Base-by-base conservation (phyloP, 768 basidiomycete genomes). In the Mycena leptocephala region DNA sequence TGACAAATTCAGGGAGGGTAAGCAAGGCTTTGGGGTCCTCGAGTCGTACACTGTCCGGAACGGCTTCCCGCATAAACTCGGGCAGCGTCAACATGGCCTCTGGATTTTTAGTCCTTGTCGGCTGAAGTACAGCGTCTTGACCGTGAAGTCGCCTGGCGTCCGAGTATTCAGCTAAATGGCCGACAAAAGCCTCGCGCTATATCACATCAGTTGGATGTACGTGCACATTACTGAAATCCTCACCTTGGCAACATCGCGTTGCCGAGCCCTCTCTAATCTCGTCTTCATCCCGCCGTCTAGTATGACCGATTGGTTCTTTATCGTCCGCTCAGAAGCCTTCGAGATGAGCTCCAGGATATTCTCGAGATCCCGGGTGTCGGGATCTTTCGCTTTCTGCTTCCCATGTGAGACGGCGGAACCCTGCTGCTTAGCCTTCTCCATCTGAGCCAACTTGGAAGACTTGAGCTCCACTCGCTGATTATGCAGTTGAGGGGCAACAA, bases 391-490 rank as follows among this genome's bases (percentile, higher is more conserved):
- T 77, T 91, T 92, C 32, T 89, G 89, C 79, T 88, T 87, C 78
- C 81, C 84, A 16, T 67, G 76, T 10, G 82, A 80, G 10, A 79
- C 74, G 24, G 81, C 74, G 11, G 81, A 63, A 6, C 88, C 90
- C 51, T 88, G 86, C 68, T 85, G 85, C 55, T 91, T 86, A 6
- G 95, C 96, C 55, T 90, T 89, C 83, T 96, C 95, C 87, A 96
- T 90, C 83, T 96, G 90, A 16, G 90, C 90, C 18, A 93, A 79
- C 81, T 96, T 95, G 30, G 91, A 86, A 7, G 89, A 89, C 80
- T 94, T 93, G 56, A 98, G 90, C 82, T 97, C 97, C n/a, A 95
- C 96, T 0, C 98, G 92, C 83, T 99, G 98, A 82, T 97, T 94
- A 74, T 94, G 92, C 51, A 99, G 84, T 82, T 98, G 97, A 0